A percentile compares a stretch with the other conserved stretches of the same genome.
phyloP scores from a whole-genome alignment of 1,139 yeast genomes.

The Scheffersomyces illinoinensis region DNA sequence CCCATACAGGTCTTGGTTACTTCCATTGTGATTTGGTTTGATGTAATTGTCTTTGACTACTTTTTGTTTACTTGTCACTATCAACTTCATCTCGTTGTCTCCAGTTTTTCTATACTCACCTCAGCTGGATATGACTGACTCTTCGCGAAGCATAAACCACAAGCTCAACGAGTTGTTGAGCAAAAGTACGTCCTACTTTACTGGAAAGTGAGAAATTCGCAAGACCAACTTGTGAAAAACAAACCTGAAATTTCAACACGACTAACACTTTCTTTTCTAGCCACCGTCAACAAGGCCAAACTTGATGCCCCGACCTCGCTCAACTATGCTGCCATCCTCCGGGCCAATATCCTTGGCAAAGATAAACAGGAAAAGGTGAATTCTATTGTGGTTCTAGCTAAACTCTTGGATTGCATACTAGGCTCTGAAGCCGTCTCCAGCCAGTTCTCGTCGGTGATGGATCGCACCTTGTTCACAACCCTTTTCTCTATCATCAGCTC shows the following conservation, averaged over 20 bases:
- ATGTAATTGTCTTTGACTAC: not conserved
- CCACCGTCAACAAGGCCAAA: constrained; percentile 29
- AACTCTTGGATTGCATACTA: constrained; percentile 46
- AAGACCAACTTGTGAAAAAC: not conserved
- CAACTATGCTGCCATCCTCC: constrained; percentile 36
- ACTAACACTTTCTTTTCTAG: constrained; percentile 8
- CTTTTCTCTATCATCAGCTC: constrained; percentile 46
- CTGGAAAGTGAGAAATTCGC: not conserved
- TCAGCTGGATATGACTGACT: constrained; percentile 25
- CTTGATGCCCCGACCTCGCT: constrained; percentile 38
- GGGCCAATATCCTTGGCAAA: constrained; percentile 42
- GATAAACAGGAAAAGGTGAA: constrained; percentile 56
- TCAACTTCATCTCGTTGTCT: not conserved
- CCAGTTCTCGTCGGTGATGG: constrained; percentile 40
- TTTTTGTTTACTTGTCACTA: not conserved
- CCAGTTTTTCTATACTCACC: not conserved
- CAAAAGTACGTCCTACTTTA: constrained; percentile 27
- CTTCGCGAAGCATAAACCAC: constrained; percentile 47
- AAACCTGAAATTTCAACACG: not conserved
- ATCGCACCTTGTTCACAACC: constrained; percentile 41
- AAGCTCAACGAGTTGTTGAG: constrained; percentile 46
- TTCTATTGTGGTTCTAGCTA: constrained; percentile 54
- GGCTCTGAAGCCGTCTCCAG: constrained; percentile 42
- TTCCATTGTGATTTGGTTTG: not conserved
- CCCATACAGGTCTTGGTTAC: not conserved